Percentiles rank a stretch among this genome's conserved stretches.
Evolutionary conservation across 2,329 filamentous ascomycete genomes (phyloP).

Genomic region (Trichoderma sp.): DNA sequence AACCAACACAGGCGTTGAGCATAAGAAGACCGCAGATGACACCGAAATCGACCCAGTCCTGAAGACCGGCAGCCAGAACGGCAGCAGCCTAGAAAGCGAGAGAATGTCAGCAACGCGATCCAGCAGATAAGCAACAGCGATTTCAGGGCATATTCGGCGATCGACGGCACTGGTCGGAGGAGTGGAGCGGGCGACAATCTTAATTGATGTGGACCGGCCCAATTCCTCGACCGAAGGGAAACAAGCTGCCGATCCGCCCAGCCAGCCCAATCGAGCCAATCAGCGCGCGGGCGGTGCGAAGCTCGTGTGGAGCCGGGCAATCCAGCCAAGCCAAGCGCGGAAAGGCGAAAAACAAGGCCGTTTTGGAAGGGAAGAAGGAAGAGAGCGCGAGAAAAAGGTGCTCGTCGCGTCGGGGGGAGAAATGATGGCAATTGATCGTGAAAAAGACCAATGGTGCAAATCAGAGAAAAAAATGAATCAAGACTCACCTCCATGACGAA

Average conservation of each 20-base stretch:
- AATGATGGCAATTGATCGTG: neutral
- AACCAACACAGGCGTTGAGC: slow-evolving; percentile 84
- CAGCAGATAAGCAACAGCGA: slow-evolving; percentile 32
- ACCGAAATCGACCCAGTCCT: slow-evolving; percentile 92
- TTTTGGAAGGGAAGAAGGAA: slow-evolving; percentile 16
- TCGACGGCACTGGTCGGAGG: slow-evolving; percentile 15
- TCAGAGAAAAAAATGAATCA: neutral
- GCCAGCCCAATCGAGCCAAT: slow-evolving; percentile 36
- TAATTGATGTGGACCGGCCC: slow-evolving; percentile 35
- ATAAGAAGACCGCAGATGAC: slow-evolving; percentile 83
- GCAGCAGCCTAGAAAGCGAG: slow-evolving; percentile 61
- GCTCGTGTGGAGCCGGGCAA: slow-evolving; percentile 42
- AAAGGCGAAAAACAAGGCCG: slow-evolving; percentile 30
- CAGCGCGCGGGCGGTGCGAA: slow-evolving; percentile 33
- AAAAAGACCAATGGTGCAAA: neutral
- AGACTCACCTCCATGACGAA: slow-evolving; percentile 84
- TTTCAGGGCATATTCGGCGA: slow-evolving; percentile 18
- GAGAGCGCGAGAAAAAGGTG: slow-evolving; percentile 2
- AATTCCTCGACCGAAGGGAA: slow-evolving; percentile 19
- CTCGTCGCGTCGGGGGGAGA: slow-evolving; percentile 4
- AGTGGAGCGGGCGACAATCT: slow-evolving; percentile 32
- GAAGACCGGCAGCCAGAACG: slow-evolving; percentile 77
- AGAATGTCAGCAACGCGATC: slow-evolving; percentile 30
- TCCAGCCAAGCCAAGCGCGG: slow-evolving; percentile 39
- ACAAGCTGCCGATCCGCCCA: slow-evolving; percentile 4